Evolutionary conservation across 2,329 filamentous ascomycete genomes (phyloP).

Genomic region (Sporothrix humicola): DNA sequence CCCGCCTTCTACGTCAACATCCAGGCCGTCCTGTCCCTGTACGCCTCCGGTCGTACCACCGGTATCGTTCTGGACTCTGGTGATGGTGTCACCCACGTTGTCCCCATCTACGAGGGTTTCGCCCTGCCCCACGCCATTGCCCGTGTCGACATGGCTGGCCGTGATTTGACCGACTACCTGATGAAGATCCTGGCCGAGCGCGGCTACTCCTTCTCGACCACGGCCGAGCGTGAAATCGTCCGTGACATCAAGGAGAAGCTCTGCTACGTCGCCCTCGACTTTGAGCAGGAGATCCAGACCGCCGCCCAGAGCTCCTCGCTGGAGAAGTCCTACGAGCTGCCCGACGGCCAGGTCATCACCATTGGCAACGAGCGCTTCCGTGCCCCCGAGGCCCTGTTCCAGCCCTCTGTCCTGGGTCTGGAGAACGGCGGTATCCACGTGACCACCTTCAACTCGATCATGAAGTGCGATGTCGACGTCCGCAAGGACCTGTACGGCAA

Average conservation of each 20-base stretch:
- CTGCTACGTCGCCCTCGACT: conserved; percentile 99
- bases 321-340: conserved; percentile 99
- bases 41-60: conserved; percentile 99
- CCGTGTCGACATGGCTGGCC: conserved; percentile 99
- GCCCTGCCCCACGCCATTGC: conserved; percentile 99
- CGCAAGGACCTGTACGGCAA: conserved; percentile 99
- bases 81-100: conserved; percentile 99
- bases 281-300: conserved; percentile 99
- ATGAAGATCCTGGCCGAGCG: conserved; percentile 99
- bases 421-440: conserved; percentile 99
- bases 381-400: conserved; percentile 99
- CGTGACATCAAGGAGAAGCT: conserved; percentile 99
- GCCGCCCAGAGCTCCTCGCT: conserved; percentile 97
- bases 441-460: conserved; percentile 99
- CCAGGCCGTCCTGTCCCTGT: conserved; percentile 98
- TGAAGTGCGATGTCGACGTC: conserved; percentile 99
- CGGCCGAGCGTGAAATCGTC: conserved; percentile 99
- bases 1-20: conserved; percentile 99
- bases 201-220: conserved; percentile 99
- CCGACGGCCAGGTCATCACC: conserved; percentile 98
- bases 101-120: conserved; percentile 99
- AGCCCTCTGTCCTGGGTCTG: conserved; percentile 96
- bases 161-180: conserved; percentile 99
- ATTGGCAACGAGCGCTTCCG: conserved; percentile 99
- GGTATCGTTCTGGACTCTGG: conserved; percentile 99